Evolutionary conservation across 371 early-diverging fungal genomes (phyloP), one percentile per base, ranked within the genome.

Genomic region (Apophysomyces variabilis): DNA sequence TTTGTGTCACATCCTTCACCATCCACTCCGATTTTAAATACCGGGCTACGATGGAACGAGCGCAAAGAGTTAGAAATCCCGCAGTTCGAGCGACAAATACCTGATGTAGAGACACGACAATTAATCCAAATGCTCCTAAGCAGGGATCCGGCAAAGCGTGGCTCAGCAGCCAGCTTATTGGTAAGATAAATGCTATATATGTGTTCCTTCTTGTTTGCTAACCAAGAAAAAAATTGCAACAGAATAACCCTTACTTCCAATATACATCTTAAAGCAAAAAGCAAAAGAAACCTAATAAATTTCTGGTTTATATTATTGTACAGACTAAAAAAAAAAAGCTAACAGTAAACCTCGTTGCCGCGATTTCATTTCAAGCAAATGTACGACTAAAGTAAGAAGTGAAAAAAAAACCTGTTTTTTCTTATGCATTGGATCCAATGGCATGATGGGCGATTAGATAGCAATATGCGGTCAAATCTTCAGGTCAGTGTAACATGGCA

Each of bases 1-100:
- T 82, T 82, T 38, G 62, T 82, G 36, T 82, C 82, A 1, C 82
- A 82, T 66, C 82, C 82, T 18, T 79, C 82, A 11, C 76, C 78
- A 11, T 76, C 79, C 9, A 82, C 82, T 12, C 82, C 82, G 1
- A 75, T 73, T 57, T 65, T 82, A 5, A 79, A 79, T 50, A 82
- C 79, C 57, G 79, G 82, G 5, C 62, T 82, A 16, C 68, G 82
- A 39, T 82, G 82, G 82, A 82, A 74, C 44, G 73, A 79, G 16
- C 66, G 74, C 13, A 75, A 70, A n/a, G 82, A 82, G 57, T 46
- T 82, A 9, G 76, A 79, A 47, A 82, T 82, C 13, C 82, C 82
- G 11, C 76, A 77, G 9, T 50, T 82, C 11, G 75, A 77, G 14
- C 76, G 67, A 60, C 69, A 71, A 35, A 64, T 82, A 16, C 74